These are phyloP conservation scores for Hanseniaspora thailandica DNA, from an alignment of 805 yeast species.

Conservation along the genomic window DNA sequence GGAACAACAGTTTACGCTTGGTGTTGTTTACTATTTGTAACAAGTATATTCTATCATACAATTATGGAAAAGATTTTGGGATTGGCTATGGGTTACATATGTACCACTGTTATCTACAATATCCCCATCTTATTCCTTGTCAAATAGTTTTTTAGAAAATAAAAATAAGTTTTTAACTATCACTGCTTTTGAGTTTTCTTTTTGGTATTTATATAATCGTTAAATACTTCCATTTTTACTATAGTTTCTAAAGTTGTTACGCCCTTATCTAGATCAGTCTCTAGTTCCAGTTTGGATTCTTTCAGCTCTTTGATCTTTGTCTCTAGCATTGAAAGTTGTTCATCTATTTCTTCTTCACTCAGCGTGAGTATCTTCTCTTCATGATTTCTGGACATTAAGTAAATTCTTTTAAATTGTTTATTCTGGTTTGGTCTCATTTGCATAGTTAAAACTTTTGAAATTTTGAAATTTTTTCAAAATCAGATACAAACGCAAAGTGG, in stretches of 20 bases:
- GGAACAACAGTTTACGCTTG: conserved; percentile 33
- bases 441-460: too few species aligned
- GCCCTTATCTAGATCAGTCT: neutral
- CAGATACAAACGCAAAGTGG: too few species aligned
- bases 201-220: neutral
- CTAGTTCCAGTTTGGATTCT: neutral
- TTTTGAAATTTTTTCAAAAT: too few species aligned
- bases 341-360: neutral
- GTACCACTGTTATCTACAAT: conserved; percentile 37
- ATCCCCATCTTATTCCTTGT: neutral
- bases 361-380: neutral
- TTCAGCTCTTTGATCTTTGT: neutral
- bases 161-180: neutral
- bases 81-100: conserved; percentile 47
- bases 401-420: too few species aligned
- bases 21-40: conserved; percentile 52
- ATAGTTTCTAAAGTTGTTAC: neutral
- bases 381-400: neutral
- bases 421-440: too few species aligned
- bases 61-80: conserved; percentile 64
- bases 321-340: neutral
- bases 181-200: neutral
- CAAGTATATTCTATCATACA: conserved; percentile 76
- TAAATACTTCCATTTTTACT: conserved; percentile 2
- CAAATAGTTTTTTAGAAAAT: neutral